Base-by-base conservation (phyloP, 345 rosid species). In the Odontarrhena argentea region DNA sequence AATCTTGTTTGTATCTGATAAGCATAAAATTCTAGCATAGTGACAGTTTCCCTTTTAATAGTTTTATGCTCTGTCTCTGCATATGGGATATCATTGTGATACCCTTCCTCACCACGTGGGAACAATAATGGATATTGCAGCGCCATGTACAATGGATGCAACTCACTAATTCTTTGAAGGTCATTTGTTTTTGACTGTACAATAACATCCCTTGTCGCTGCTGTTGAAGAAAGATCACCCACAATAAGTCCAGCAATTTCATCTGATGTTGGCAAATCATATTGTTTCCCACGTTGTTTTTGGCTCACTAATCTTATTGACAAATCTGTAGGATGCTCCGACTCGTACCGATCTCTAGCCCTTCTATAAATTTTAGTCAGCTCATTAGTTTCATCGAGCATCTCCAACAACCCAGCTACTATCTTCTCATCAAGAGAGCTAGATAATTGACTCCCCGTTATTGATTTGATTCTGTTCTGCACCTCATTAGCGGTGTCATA, bases 1-100 rank as follows among this genome's bases (percentile, higher is more conserved):
- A 60, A 8, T 60, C 52, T 28, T 8, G 50, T 60, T 13, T 44
- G 41, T 28, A 60, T 28, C 13, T 44, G 65, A 4, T 44, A 60
- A 3, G 5, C 52, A 30, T 43, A 60, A 4, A n/a, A 60, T 8
- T 43, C 51, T 4, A 13, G 37, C 38, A 43, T 60, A 0, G 65
- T 60, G 14, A 60, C 52, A 44, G 2, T 25, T 44, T 26, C 25
- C 25, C 51, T 43, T 44, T 30, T 12, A n/a, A 60, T 14, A 4
- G 46, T 7, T 13, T 41, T 58, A 0, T 22, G 4, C 2, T 8
- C 5, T 12, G 51, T 28, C 3, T 11, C 3, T 24, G 37, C 6
- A n/a, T 41, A 59, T 1, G 50, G 37, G 2, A 41, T 59, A 11
- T 59, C 13, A 6, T 10, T 1, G 49, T 59, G 64, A 3, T 41